Evolutionary conservation across 129 eudicot genomes (phyloP), one percentile per base, ranked within the genome.

Genomic region (Scalesia atractyloides): DNA sequence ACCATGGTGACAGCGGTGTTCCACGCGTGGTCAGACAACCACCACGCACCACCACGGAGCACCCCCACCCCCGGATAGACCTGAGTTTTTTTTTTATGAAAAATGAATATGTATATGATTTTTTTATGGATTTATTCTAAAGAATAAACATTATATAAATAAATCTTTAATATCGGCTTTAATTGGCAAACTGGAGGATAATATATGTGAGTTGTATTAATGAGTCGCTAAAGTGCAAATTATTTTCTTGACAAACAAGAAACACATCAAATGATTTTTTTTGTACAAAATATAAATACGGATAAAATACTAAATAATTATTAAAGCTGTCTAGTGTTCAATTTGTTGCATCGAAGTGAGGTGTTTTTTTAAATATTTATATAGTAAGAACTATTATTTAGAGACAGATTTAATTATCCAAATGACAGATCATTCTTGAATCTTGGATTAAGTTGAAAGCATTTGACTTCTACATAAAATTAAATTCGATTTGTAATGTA

Each of bases 381-480:
- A 17, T 18, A 43, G 26, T 16, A 17, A 16, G n/a, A 24, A 5
- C 9, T 49, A 26, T 68, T 68, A 7, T 48, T 66, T 13, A 48
- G 73, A 48, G 14, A 48, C 15, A 67, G 49, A 49, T 26, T 1
- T 24, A 52, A 51, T 36, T 0, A 70, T 70, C 5, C 18, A 9
- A 71, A 56, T 57, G 54, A 71, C 66, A 71, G 30, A 34, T 20
- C 26, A 43, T 56, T 22, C 33, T 57, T 41, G 9, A 20, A 41
- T 41, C 33, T 57, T 22, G 9, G 24, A 41, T 71, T 41, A 20
- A 12, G 26, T 10, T 43, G 54, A 37, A 20, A 39, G 53, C 65
- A 20, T 56, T 66, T 48, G 73, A 49, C 73, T 10, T 50, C 13
- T 36, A 62, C 26, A 39, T 15, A 16, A 39, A 24, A 19, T 26